phyloP scores from a whole-genome alignment of 306 rosid genomes.

The Dalbergia cochinchinensis region DNA sequence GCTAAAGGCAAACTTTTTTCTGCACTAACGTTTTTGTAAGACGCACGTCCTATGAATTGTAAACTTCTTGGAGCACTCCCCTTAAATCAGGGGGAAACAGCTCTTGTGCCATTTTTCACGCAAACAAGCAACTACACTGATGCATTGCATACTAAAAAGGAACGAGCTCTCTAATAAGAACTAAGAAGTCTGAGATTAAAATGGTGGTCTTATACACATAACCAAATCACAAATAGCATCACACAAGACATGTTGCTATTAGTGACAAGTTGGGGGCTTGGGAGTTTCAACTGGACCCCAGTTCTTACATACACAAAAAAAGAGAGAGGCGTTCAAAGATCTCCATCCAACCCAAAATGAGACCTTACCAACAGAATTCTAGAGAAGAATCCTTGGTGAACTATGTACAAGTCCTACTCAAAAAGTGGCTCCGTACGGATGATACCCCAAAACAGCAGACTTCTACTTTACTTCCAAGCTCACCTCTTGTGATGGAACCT shows the following conservation, averaged over 20 bases:
- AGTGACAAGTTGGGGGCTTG: neutral
- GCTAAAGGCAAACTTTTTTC: slow-evolving; percentile 4
- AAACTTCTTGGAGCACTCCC: neutral
- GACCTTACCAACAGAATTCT: slow-evolving; percentile 51
- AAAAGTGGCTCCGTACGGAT: slow-evolving; percentile 39
- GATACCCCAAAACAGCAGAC: slow-evolving; percentile 43
- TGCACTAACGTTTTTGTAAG: neutral
- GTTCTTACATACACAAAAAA: slow-evolving; percentile 43
- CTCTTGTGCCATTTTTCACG: slow-evolving; percentile 15
- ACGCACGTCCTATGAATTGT: neutral
- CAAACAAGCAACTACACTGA: slow-evolving; percentile 19
- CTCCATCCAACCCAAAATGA: slow-evolving; percentile 70
- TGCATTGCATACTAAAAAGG: slow-evolving; percentile 22
- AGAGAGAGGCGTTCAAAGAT: slow-evolving; percentile 50
- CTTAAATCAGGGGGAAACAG: slow-evolving; percentile 3
- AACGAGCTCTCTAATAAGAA: neutral
- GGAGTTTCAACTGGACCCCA: slow-evolving; percentile 40
- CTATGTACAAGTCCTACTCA: slow-evolving; percentile 42
- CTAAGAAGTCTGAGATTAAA: slow-evolving; percentile 17
- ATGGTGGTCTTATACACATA: slow-evolving; percentile 25
- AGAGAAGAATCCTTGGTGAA: slow-evolving; percentile 35
- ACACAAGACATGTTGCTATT: neutral
- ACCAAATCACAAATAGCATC: slow-evolving; percentile 35
- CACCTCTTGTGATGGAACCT: slow-evolving; percentile 86
- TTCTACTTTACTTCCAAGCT: slow-evolving; percentile 41